These are phyloP conservation scores for Silene uniflora DNA, from an alignment of 148 eudicot genomes.

Conservation along the genomic window DNA sequence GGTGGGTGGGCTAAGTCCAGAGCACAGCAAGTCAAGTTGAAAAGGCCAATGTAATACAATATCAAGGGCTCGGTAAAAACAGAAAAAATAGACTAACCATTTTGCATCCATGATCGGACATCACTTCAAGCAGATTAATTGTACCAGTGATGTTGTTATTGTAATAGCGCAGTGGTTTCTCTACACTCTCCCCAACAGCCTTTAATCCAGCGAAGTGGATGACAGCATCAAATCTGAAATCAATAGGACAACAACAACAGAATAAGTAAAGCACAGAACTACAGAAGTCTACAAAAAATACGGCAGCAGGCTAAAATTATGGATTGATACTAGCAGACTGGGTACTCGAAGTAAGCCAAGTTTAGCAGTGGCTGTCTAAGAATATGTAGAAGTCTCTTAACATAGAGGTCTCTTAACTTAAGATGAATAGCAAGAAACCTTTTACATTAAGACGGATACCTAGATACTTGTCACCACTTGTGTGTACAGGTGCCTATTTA, in stretches of 20 bases:
- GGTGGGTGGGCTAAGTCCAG: not conserved
- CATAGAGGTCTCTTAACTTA: not conserved
- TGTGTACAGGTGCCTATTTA: not conserved
- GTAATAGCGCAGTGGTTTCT: constrained; percentile 82
- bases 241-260: constrained; percentile 5
- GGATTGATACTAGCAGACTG: not conserved
- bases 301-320: not conserved
- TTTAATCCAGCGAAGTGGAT: constrained; percentile 96
- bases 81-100: constrained; percentile 40
- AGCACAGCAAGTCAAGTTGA: constrained; percentile 5
- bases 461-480: not conserved
- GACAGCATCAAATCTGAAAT: constrained; percentile 93
- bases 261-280: not conserved
- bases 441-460: not conserved
- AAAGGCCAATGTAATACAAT: not conserved
- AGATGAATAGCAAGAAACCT: not conserved
- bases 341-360: not conserved
- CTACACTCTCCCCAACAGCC: constrained; percentile 98
- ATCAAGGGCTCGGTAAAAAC: not conserved
- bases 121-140: constrained; percentile 75
- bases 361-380: not conserved
- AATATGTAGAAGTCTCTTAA: not conserved
- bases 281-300: not conserved
- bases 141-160: constrained; percentile 89
- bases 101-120: constrained; percentile 93